phyloP scores from a whole-genome alignment of 306 rosid species.

The Myrica gale region DNA sequence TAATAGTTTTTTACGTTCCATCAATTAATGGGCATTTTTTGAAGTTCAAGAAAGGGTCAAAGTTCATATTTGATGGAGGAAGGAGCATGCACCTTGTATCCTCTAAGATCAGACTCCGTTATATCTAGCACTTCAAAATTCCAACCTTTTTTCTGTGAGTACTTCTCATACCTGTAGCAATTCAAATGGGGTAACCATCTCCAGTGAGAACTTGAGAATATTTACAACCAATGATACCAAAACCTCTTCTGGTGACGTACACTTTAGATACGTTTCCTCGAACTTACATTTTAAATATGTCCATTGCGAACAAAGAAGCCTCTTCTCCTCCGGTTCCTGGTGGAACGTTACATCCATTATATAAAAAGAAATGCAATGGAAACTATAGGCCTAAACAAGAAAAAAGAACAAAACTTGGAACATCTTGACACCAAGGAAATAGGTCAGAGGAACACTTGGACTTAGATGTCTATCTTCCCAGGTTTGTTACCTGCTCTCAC shows the following conservation, averaged over 20 bases:
- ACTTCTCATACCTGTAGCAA: conserved; percentile 70
- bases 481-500: conserved; percentile 79
- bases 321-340: conserved; percentile 93
- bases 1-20: neutral
- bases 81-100: conserved; percentile 60
- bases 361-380: conserved; percentile 9
- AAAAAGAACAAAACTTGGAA: neutral
- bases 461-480: conserved; percentile 23
- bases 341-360: neutral
- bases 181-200: conserved; percentile 19
- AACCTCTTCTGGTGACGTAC: conserved; percentile 40
- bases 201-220: conserved; percentile 27
- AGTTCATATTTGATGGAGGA: conserved; percentile 11
- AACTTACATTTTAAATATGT: conserved; percentile 80
- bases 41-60: conserved; percentile 3
- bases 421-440: conserved; percentile 3
- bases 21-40: conserved; percentile 12
- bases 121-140: conserved; percentile 76
- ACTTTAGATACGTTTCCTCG: conserved; percentile 56
- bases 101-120: conserved; percentile 76
- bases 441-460: conserved; percentile 2
- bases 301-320: conserved; percentile 95
- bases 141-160: conserved; percentile 77
- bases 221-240: conserved; percentile 16
- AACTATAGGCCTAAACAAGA: neutral